A percentile compares a stretch with the other conserved stretches of the same genome.
phyloP scores from a whole-genome alignment of 441 rosid species.

The Geranium incanum region DNA sequence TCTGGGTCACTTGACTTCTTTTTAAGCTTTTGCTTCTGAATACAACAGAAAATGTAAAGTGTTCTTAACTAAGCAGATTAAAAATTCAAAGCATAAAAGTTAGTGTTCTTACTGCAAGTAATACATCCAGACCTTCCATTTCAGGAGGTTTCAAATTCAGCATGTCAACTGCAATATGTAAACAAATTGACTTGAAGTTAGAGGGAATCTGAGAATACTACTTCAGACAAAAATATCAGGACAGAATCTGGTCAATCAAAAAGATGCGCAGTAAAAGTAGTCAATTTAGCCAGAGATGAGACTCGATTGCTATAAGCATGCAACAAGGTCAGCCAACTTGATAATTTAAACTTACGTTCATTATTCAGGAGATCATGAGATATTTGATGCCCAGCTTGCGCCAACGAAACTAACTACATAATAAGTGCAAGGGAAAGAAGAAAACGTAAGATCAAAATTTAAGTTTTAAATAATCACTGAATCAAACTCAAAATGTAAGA shows the following conservation, averaged over 20 bases:
- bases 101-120: slow-evolving; percentile 45
- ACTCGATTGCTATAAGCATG: slow-evolving; percentile 5
- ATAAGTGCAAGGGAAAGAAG: slow-evolving; percentile 11
- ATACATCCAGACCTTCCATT: slow-evolving; percentile 66
- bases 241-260: not conserved
- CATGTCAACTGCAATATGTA: slow-evolving; percentile 48
- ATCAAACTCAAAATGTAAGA: not conserved
- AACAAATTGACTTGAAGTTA: slow-evolving; percentile 15
- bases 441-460: slow-evolving; percentile 3
- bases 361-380: slow-evolving; percentile 46
- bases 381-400: slow-evolving; percentile 66
- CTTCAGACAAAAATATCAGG: slow-evolving; percentile 1
- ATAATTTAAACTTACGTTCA: slow-evolving; percentile 31
- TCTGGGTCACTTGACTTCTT: slow-evolving; percentile 41
- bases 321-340: not conserved
- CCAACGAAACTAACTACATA: slow-evolving; percentile 63
- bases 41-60: slow-evolving; percentile 12
- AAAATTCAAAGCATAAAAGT: not conserved
- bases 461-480: slow-evolving; percentile 14
- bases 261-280: not conserved
- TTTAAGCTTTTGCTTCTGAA: slow-evolving; percentile 50
- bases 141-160: slow-evolving; percentile 49
- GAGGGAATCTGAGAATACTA: not conserved
- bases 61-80: not conserved
- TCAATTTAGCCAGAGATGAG: slow-evolving; percentile 3